A percentile compares a stretch with the other conserved stretches of the same genome.
Evolutionary conservation across 495 filamentous ascomycete species (phyloP).

Genomic region (Trichoderma reesei): DNA sequence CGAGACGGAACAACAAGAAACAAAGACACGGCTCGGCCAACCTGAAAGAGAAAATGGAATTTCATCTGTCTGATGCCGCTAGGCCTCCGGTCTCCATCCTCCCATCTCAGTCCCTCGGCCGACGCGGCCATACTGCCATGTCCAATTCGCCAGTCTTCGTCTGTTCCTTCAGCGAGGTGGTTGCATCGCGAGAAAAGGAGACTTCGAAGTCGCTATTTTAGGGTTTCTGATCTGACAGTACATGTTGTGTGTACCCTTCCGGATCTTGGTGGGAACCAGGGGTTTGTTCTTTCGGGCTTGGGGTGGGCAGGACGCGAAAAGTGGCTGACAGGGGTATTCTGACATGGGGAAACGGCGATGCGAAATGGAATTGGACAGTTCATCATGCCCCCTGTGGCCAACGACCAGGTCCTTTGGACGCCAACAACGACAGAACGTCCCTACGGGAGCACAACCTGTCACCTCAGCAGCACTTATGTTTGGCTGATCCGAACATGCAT

Average conservation of each 20-base stretch:
- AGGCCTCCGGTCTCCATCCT: not conserved
- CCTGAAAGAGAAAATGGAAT: not conserved
- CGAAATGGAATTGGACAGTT: constrained; percentile 3
- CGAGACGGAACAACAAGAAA: too few species aligned
- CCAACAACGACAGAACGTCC: not conserved
- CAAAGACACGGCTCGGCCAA: not conserved
- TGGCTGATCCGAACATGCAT: not conserved
- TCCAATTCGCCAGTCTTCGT: not conserved
- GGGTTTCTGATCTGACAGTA: not conserved
- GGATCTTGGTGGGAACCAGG: not conserved
- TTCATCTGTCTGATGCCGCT: not conserved
- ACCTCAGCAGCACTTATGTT: not conserved
- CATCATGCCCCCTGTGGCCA: not conserved
- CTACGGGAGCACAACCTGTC: not conserved
- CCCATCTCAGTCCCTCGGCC: not conserved
- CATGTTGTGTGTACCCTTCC: not conserved
- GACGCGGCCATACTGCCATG: not conserved
- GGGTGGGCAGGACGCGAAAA: not conserved
- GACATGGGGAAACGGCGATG: not conserved
- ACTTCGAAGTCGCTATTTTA: not conserved
- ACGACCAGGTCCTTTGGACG: not conserved
- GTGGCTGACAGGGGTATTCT: constrained; percentile 2
- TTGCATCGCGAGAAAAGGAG: not conserved
- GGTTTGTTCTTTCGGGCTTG: not conserved
- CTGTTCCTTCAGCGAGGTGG: not conserved